Conservation (phyloP, 305 asterid genomes). For the Nicotiana rustica region DNA sequence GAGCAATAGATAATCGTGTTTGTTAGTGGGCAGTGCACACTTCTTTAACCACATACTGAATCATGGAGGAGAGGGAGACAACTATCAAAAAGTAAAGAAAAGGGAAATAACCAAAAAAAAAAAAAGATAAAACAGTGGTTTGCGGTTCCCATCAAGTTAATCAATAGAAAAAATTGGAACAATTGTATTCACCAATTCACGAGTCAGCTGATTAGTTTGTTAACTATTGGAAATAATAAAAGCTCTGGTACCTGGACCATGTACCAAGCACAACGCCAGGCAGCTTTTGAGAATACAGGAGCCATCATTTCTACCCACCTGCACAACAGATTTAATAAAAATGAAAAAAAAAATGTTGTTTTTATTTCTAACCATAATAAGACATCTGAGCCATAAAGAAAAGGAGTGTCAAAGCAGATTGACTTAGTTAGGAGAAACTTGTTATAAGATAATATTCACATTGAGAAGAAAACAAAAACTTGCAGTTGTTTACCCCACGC, state of each 20-base stretch:
- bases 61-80: no score
- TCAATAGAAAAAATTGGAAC: background rate
- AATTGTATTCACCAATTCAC: background rate
- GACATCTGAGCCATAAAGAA: slow-evolving; percentile 6
- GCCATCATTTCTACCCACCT: slow-evolving; percentile 99
- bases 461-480: background rate
- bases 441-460: slow-evolving; percentile 10
- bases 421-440: slow-evolving; percentile 2
- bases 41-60: no score
- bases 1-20: background rate
- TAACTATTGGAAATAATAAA: background rate
- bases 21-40: background rate
- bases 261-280: slow-evolving; percentile 97
- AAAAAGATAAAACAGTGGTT: background rate
- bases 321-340: slow-evolving; percentile 34
- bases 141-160: background rate
- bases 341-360: slow-evolving; percentile 8
- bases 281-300: slow-evolving; percentile 91
- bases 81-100: background rate
- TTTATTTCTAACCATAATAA: background rate
- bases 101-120: no score
- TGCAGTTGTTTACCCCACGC: slow-evolving; percentile 71
- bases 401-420: background rate
- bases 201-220: background rate
- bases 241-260: slow-evolving; percentile 73